phyloP scores from a whole-genome alignment of 202 grass and related monocot species.

The Schoenoplectus tabernaemontani region DNA sequence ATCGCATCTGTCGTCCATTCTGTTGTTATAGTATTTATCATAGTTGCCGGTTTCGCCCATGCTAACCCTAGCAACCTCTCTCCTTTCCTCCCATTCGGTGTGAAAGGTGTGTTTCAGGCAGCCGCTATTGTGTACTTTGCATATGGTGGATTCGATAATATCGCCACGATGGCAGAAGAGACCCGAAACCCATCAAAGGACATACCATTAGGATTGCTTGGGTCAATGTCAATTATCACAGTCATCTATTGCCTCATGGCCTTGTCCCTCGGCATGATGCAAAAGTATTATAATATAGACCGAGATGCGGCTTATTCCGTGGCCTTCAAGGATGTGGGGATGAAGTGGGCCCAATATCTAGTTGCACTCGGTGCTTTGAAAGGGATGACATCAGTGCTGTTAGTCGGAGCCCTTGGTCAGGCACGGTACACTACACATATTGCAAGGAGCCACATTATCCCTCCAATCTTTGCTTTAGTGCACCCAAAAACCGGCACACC shows the following conservation, averaged over 20 bases:
- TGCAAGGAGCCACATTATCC: slow-evolving; percentile 94
- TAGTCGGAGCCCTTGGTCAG: slow-evolving; percentile 76
- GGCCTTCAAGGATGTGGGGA: slow-evolving; percentile 60
- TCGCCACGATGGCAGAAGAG: slow-evolving; percentile 90
- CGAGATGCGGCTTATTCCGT: slow-evolving; percentile 50
- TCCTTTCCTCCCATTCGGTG: slow-evolving; percentile 71
- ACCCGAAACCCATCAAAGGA: slow-evolving; percentile 67
- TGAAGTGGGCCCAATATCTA: slow-evolving; percentile 74
- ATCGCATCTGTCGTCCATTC: slow-evolving; percentile 61
- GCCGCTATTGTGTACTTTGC: slow-evolving; percentile 91
- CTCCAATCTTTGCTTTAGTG: slow-evolving; percentile 79
- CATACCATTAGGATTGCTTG: slow-evolving; percentile 70
- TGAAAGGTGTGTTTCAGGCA: slow-evolving; percentile 56
- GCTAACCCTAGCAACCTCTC: slow-evolving; percentile 47
- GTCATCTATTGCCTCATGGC: slow-evolving; percentile 80
- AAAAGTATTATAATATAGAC: slow-evolving; percentile 63
- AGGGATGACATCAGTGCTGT: slow-evolving; percentile 95
- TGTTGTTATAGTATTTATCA: slow-evolving; percentile 52
- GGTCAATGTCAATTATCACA: slow-evolving; percentile 74
- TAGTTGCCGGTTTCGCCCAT: slow-evolving; percentile 57
- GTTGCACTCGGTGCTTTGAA: slow-evolving; percentile 86
- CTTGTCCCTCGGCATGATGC: slow-evolving; percentile 84
- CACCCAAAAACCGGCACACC: slow-evolving; percentile 81
- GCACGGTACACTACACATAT: slow-evolving; percentile 89
- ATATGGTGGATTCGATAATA: slow-evolving; percentile 89